Percentiles rank a stretch among this genome's conserved stretches.
Conservation (phyloP, 768 basidiomycete species). For the Auricularia heimuer region DNA sequence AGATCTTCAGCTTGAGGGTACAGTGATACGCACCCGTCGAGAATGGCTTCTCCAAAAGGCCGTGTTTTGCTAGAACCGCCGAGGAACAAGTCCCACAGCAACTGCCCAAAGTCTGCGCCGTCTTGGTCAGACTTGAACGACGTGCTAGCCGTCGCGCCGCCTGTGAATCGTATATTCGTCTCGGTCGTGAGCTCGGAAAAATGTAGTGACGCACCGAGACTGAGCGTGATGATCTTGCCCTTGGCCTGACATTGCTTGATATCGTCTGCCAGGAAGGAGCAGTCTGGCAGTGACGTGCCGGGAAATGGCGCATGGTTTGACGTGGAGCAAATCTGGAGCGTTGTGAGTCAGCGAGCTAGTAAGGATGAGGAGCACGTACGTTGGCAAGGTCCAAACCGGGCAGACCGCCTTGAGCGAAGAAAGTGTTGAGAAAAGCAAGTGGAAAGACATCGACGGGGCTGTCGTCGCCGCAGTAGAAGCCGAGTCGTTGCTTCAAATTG, state of each 20-base stretch:
- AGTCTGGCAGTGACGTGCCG: conserved; percentile 54
- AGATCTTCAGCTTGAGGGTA: neutral
- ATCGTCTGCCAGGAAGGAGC: conserved; percentile 46
- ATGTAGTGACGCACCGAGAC: conserved; percentile 13
- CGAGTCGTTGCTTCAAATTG: neutral
- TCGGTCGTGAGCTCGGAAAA: too few relatives aligned
- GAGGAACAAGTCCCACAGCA: conserved; percentile 62
- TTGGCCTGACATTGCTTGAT: conserved; percentile 57
- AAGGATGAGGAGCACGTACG: conserved; percentile 24
- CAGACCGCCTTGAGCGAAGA: conserved; percentile 51
- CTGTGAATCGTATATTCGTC: conserved; percentile 12
- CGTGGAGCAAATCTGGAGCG: conserved; percentile 46
- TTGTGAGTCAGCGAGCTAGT: neutral
- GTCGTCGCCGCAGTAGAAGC: conserved; percentile 31
- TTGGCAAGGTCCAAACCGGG: conserved; percentile 64
- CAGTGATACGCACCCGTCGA: conserved; percentile 39
- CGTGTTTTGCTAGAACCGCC: conserved; percentile 52
- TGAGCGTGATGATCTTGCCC: conserved; percentile 44
- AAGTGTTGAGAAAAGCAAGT: conserved; percentile 56
- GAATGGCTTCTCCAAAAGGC: conserved; percentile 60
- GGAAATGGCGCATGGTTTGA: conserved; percentile 46
- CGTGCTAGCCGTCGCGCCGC: conserved; percentile 25
- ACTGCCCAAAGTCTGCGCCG: neutral
- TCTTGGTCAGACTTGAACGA: neutral
- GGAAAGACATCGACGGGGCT: conserved; percentile 60